These are phyloP conservation scores for Boletus putidus DNA, from an alignment of 1,284 basidiomycete species.

Conservation along the genomic window DNA sequence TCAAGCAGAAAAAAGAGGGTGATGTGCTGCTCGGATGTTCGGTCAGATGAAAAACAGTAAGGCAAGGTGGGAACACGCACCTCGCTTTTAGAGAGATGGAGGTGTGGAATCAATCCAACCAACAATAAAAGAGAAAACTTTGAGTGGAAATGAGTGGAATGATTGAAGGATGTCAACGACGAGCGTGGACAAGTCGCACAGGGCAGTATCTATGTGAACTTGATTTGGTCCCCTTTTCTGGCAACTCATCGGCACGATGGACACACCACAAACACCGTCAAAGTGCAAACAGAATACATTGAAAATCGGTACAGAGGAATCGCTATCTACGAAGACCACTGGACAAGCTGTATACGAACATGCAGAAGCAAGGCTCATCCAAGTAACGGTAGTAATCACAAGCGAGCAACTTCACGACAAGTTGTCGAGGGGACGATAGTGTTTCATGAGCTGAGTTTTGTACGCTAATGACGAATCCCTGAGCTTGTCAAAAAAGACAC, in stretches of 20 bases:
- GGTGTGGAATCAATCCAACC: constrained; percentile 19
- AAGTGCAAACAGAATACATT: constrained; percentile 20
- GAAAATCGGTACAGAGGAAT: constrained; percentile 9
- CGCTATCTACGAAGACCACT: constrained; percentile 28
- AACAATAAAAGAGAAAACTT: not conserved
- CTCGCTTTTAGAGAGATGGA: not conserved
- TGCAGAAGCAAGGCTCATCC: not conserved
- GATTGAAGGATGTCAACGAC: not conserved
- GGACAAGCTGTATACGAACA: constrained; percentile 1
- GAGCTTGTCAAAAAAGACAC: not conserved
- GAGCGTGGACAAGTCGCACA: not conserved
- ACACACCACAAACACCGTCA: too few relatives aligned
- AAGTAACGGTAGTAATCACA: not conserved
- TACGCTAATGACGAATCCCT: constrained; percentile 48
- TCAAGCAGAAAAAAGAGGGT: not conserved
- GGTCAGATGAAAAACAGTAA: not conserved
- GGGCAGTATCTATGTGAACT: constrained; percentile 7
- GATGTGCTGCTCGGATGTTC: not conserved
- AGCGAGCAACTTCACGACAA: constrained; percentile 38
- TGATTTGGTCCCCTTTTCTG: too few relatives aligned
- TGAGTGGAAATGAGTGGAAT: not conserved
- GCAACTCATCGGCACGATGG: too few relatives aligned
- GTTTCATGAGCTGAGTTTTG: constrained; percentile 69
- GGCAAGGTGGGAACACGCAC: not conserved
- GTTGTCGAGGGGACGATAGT: constrained; percentile 64